phyloP scores from a whole-genome alignment of 2,329 filamentous ascomycete genomes.

The Juglanconis juglandina region DNA sequence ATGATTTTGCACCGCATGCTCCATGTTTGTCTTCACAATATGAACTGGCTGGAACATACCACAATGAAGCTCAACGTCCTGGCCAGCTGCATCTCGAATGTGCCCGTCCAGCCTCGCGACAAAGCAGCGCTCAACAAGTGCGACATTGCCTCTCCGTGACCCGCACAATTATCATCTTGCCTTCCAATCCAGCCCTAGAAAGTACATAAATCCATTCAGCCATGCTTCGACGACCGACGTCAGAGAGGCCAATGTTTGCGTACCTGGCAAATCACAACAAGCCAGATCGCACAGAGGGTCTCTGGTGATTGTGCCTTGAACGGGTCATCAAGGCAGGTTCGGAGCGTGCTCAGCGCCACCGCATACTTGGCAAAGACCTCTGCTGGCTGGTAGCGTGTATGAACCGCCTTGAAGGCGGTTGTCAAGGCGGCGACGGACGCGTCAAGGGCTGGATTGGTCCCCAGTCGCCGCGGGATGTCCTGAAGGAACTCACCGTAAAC shows the following conservation, averaged over 20 bases:
- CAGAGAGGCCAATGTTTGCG: conserved; percentile 5
- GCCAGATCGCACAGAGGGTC: conserved; percentile 35
- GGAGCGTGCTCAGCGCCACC: conserved; percentile 27
- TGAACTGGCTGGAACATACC: conserved; percentile 21
- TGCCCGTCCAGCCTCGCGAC: conserved; percentile 22
- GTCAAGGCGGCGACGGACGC: conserved; percentile 11
- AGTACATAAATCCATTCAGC: neutral
- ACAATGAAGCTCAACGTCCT: conserved; percentile 30
- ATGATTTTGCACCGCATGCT: too few relatives aligned
- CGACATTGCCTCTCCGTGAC: conserved; percentile 32
- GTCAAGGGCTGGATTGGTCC: conserved; percentile 14
- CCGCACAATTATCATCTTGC: conserved; percentile 23
- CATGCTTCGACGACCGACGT: neutral
- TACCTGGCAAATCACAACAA: conserved; percentile 35
- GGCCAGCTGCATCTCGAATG: conserved; percentile 28
- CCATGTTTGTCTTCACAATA: too few relatives aligned
- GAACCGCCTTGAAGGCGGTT: neutral
- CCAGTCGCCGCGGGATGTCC: conserved; percentile 16
- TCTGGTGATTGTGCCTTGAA: conserved; percentile 26
- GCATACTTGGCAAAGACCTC: conserved; percentile 26
- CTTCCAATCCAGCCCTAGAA: conserved; percentile 30
- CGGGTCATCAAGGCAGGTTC: conserved; percentile 26
- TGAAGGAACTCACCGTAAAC: conserved; percentile 15
- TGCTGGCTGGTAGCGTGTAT: neutral
- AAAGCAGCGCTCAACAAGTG: conserved; percentile 28